Evolutionary conservation across 352 stramenopile genomes (phyloP).

Genomic region (Phytopythium oedochilum): DNA sequence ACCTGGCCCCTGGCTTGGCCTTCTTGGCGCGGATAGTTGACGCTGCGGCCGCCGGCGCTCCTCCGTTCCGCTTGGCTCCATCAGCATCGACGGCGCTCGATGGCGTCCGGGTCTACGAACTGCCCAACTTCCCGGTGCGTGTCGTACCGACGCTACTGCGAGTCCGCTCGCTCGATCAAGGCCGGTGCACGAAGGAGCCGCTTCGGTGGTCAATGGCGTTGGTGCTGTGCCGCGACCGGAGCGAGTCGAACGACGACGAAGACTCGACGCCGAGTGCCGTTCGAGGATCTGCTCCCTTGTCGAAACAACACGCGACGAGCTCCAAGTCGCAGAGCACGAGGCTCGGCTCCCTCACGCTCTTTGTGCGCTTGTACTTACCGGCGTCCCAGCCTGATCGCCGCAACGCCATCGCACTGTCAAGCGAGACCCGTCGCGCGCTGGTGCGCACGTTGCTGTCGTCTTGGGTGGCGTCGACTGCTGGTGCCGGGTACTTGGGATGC

Average conservation of each 20-base stretch:
- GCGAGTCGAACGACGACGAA: constrained; percentile 1
- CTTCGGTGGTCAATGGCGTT: background rate
- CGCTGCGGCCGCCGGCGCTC: background rate
- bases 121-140: constrained; percentile 18
- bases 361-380: background rate
- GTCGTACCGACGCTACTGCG: constrained; percentile 23
- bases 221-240: background rate
- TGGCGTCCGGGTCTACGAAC: constrained; percentile 10
- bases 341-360: background rate
- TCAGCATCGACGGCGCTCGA: background rate
- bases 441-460: constrained; percentile 1
- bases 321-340: background rate
- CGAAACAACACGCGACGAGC: background rate
- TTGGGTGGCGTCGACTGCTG: background rate
- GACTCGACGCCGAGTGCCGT: background rate
- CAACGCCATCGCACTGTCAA: background rate
- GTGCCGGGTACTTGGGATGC: background rate
- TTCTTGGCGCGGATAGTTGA: constrained; percentile 41
- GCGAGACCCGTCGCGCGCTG: background rate
- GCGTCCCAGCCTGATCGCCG: background rate
- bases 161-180: background rate
- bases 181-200: background rate
- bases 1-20: constrained; percentile 21
- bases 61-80: background rate
- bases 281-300: background rate